Percentiles rank a stretch among this genome's conserved stretches.
These are phyloP conservation scores for Sphaerulina vaccinii DNA, from an alignment of 2,329 filamentous ascomycete genomes.

Conservation along the genomic window DNA sequence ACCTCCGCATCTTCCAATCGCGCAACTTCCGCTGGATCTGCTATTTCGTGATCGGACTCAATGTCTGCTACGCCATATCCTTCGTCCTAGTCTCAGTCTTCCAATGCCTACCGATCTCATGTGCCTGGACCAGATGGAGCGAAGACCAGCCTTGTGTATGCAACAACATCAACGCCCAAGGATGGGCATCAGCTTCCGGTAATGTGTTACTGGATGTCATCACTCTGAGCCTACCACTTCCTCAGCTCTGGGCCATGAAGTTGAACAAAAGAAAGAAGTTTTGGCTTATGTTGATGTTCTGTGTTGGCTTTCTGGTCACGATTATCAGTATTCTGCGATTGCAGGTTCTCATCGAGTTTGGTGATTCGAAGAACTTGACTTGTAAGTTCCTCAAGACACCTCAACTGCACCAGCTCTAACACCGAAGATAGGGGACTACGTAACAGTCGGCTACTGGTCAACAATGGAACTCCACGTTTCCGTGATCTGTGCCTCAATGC, in stretches of 20 bases:
- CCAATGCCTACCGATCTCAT: conserved; percentile 17
- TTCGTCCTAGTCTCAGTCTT: conserved; percentile 22
- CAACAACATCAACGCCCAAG: conserved; percentile 24
- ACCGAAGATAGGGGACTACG: conserved; percentile 15
- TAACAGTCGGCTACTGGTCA: conserved; percentile 19
- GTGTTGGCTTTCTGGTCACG: conserved; percentile 22
- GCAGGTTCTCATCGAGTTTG: conserved; percentile 23
- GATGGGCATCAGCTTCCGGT: conserved; percentile 18
- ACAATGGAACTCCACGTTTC: conserved; percentile 21
- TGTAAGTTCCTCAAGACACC: conserved; percentile 3
- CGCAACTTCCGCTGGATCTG: conserved; percentile 12
- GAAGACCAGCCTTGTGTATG: conserved; percentile 14
- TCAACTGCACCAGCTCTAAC: not conserved
- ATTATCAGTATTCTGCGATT: conserved; percentile 22
- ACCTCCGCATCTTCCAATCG: conserved; percentile 21
- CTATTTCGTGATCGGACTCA: conserved; percentile 19
- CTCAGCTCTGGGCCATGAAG: conserved; percentile 20
- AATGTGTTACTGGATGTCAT: conserved; percentile 27
- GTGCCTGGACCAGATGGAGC: conserved; percentile 22
- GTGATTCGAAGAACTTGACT: conserved; percentile 17
- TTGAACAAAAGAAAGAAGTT: conserved; percentile 25
- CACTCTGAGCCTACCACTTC: conserved; percentile 24
- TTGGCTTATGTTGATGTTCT: conserved; percentile 24
- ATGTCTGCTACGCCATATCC: conserved; percentile 16
- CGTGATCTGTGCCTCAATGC: conserved; percentile 21